Base-by-base conservation (phyloP, 2,329 filamentous ascomycete genomes). In the Trichoderma guizhouense region DNA sequence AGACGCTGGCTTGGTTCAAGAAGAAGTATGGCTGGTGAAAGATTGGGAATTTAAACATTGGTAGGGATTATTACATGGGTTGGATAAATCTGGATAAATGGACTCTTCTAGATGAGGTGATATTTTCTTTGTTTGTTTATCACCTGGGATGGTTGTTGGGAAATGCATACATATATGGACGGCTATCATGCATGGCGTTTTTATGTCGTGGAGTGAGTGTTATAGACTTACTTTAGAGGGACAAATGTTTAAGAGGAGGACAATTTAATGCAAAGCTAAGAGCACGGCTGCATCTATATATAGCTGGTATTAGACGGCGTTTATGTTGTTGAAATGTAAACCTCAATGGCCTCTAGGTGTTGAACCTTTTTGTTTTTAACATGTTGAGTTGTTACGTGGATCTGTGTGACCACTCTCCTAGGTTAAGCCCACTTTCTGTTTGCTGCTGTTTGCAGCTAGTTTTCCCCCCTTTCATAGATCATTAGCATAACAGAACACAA, bases 1-100 rank as follows among this genome's bases (percentile, higher is more conserved):
- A 91, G 76, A 93, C 90, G 18, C 78, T 94, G 64, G 84, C 81
- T 57, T 90, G 88, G 88, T 84, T 86, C 66, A 78, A 79, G 66
- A 80, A 75, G 72, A 86, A 84, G 78, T 84, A 83, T 78, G 79
- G 77, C 3, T 73, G 66, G 70, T 69, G 36, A 69, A 69, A 34
- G 15, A 6, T 2, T 15, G 15, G 26, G 24, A 51, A 47, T 62
- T 36, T 36, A 36, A 15, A 36, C 34, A 60, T 58, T 30, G 32
- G 21, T 18, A 36, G 34, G 34, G 34, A 36, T 36, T 36, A 36
- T 36, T 36, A 43, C n/a, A 51, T 55, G 57, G 39, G 5, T 63
- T 70, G 39, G 43, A 43, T 47, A 24, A 7, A 55, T 28, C 43
- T 36, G 58, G 30, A 57, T 26, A 62, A 12, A 62, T 18, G 12